Conservation (phyloP, 805 yeast genomes). For the Cyberlindnera veronae region DNA sequence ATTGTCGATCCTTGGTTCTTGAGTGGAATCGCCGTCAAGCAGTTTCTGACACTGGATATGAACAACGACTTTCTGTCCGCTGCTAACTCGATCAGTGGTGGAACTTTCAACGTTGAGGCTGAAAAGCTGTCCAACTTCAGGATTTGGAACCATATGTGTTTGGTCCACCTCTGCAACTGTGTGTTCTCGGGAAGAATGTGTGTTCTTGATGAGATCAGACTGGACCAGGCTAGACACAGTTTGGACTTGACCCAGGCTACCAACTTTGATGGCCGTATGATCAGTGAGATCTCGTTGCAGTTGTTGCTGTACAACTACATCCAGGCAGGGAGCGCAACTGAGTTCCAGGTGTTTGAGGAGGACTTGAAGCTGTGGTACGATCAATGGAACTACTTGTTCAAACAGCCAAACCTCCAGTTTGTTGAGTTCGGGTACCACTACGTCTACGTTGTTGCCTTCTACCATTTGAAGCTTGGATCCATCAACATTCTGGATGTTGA, state of each 20-base stretch:
- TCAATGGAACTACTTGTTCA: slow-evolving; percentile 66
- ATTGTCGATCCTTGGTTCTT: slow-evolving; percentile 68
- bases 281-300: slow-evolving; percentile 67
- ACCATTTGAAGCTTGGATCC: slow-evolving; percentile 33
- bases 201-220: slow-evolving; percentile 54
- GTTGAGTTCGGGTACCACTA: slow-evolving; percentile 69
- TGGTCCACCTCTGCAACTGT: slow-evolving; percentile 66
- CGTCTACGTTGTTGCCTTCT: slow-evolving; percentile 48
- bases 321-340: slow-evolving; percentile 33
- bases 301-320: slow-evolving; percentile 55
- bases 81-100: slow-evolving; percentile 12
- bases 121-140: slow-evolving; percentile 48
- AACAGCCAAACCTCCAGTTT: slow-evolving; percentile 70
- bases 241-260: slow-evolving; percentile 58
- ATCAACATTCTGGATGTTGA: slow-evolving; percentile 11
- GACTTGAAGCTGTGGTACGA: slow-evolving; percentile 60
- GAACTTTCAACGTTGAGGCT: slow-evolving; percentile 28
- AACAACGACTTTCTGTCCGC: slow-evolving; percentile 20
- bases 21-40: slow-evolving; percentile 62
- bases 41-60: slow-evolving; percentile 51
- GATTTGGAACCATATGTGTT: slow-evolving; percentile 67
- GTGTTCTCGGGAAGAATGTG: slow-evolving; percentile 64
- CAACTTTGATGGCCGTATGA: slow-evolving; percentile 80
- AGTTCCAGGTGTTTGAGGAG: slow-evolving; percentile 36
- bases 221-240: slow-evolving; percentile 56